phyloP scores from a whole-genome alignment of 352 stramenopile genomes.

The Phytophthora meadii region DNA sequence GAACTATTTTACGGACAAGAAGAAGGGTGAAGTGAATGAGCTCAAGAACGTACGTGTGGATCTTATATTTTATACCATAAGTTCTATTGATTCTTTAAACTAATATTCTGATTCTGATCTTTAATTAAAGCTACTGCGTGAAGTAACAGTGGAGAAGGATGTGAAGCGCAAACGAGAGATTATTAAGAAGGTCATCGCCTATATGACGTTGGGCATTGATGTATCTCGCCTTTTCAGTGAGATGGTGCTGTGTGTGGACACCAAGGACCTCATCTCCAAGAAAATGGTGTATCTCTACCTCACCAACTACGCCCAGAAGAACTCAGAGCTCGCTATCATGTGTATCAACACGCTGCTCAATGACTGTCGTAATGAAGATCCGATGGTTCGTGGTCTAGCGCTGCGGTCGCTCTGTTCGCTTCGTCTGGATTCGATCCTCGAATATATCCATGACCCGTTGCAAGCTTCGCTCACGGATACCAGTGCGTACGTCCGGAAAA shows the following conservation, averaged over 20 bases:
- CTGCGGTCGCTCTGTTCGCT: conserved; percentile 97
- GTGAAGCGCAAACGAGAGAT: conserved; percentile 98
- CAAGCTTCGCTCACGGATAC: conserved; percentile 94
- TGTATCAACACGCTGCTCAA: conserved; percentile 99
- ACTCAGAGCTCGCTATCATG: conserved; percentile 99
- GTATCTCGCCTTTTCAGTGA: conserved; percentile 99
- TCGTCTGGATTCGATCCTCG: conserved; percentile 96
- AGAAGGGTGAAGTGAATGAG: conserved; percentile 96
- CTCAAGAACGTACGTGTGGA: conserved; percentile 89
- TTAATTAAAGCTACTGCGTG: conserved; percentile 89
- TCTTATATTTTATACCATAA: not conserved
- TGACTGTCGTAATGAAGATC: conserved; percentile 98
- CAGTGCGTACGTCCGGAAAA: conserved; percentile 99
- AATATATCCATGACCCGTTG: conserved; percentile 97
- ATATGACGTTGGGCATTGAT: conserved; percentile 99
- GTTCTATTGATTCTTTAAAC: not conserved
- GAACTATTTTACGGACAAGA: conserved; percentile 92
- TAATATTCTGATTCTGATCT: not conserved
- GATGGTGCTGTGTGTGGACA: conserved; percentile 98
- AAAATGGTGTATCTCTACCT: conserved; percentile 99
- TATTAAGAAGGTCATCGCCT: conserved; percentile 99
- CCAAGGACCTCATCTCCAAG: conserved; percentile 99
- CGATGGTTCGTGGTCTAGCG: conserved; percentile 98
- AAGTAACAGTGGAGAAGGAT: conserved; percentile 97
- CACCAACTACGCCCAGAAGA: conserved; percentile 98